Evolutionary conservation across 331 rosid species (phyloP).

Genomic region (Stylosanthes scabra): DNA sequence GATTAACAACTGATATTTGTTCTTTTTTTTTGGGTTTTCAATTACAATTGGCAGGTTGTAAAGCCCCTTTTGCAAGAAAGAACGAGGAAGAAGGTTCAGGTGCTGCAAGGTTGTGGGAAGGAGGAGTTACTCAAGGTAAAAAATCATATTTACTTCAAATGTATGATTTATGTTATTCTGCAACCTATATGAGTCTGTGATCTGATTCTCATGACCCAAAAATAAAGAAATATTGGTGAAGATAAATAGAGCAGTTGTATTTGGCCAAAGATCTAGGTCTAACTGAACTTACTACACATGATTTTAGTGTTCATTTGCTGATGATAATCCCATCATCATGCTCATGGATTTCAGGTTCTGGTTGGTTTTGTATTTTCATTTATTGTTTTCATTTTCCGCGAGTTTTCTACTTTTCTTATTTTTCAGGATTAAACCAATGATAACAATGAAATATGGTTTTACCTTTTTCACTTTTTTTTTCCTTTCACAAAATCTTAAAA

Average conservation of each 20-base stretch:
- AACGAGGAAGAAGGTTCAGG: slow-evolving; percentile 88
- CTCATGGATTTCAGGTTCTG: not conserved
- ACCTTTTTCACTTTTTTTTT: too few relatives aligned
- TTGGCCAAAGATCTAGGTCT: not conserved
- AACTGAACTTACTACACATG: not conserved
- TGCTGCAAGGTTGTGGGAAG: slow-evolving; percentile 88
- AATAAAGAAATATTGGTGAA: slow-evolving; percentile 1
- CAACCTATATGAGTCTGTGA: not conserved
- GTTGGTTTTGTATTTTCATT: too few relatives aligned
- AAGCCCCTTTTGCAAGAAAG: slow-evolving; percentile 98
- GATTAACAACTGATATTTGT: slow-evolving; percentile 4
- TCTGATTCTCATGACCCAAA: slow-evolving; percentile 10
- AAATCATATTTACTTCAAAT: not conserved
- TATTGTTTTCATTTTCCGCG: too few relatives aligned
- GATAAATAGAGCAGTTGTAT: not conserved
- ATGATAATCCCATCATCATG: not conserved
- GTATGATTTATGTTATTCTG: too few relatives aligned
- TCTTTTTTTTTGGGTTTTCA: not conserved
- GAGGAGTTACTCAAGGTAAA: slow-evolving; percentile 90
- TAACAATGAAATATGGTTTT: too few relatives aligned
- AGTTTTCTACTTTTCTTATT: too few relatives aligned
- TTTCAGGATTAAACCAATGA: too few relatives aligned
- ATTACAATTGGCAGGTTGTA: slow-evolving; percentile 67
- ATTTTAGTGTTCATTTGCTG: not conserved
- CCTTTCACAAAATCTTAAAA: too few relatives aligned